A percentile compares a stretch with the other conserved stretches of the same genome.
These are phyloP conservation scores for Stellera chamaejasme DNA, from an alignment of 345 rosid species.

Conservation along the genomic window DNA sequence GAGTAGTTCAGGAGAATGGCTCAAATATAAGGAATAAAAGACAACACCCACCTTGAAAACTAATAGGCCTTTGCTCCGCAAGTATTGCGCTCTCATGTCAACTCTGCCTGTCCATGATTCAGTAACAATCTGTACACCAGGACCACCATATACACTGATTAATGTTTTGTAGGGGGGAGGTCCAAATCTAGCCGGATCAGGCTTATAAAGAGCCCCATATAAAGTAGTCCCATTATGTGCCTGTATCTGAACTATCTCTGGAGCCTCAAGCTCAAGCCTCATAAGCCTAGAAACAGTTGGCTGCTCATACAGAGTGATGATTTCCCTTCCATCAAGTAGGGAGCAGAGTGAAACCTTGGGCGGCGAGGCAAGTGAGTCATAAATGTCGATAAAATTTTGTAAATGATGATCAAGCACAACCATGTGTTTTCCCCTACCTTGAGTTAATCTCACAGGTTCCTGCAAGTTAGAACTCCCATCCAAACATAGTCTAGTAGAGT, in stretches of 20 bases:
- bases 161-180: conserved; percentile 93
- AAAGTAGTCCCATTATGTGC: conserved; percentile 63
- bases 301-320: conserved; percentile 64
- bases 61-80: conserved; percentile 83
- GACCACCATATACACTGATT: conserved; percentile 88
- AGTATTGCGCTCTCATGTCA: conserved; percentile 90
- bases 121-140: conserved; percentile 59
- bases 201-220: conserved; percentile 79
- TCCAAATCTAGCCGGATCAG: conserved; percentile 62
- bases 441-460: conserved; percentile 59
- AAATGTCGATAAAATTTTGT: conserved; percentile 77
- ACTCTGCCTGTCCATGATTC: conserved; percentile 82
- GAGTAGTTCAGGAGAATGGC: no score
- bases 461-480: conserved; percentile 25
- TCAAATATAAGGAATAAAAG: background rate
- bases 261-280: conserved; percentile 64
- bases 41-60: conserved; percentile 73
- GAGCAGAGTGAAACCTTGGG: conserved; percentile 66
- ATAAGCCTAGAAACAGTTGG: conserved; percentile 40
- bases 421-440: conserved; percentile 74
- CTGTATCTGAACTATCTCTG: conserved; percentile 60
- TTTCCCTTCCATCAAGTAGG: conserved; percentile 46
- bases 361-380: conserved; percentile 72
- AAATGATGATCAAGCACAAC: conserved; percentile 80
- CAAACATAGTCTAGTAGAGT: conserved; percentile 42